A percentile compares a stretch with the other conserved stretches of the same genome.
phyloP scores from a whole-genome alignment of 306 rosid species.

The Lagenaria siceraria region DNA sequence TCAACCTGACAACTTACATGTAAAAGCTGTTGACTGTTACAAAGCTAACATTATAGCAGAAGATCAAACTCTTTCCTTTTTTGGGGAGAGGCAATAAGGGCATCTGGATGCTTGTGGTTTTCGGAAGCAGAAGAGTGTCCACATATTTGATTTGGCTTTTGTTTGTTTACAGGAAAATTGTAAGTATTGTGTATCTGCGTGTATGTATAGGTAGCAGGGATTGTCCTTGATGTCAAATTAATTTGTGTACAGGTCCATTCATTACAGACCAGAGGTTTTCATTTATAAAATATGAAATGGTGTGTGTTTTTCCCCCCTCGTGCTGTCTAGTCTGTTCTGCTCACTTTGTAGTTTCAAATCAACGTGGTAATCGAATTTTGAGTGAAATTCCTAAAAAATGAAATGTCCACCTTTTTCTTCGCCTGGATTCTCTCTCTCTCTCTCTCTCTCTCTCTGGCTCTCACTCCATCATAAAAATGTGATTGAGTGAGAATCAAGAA shows the following conservation, averaged over 20 bases:
- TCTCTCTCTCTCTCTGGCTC: not conserved
- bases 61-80: not conserved
- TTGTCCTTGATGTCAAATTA: slow-evolving; percentile 26
- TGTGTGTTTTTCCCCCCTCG: not conserved
- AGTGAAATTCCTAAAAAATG: not conserved
- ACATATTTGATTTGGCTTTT: slow-evolving; percentile 19
- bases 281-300: slow-evolving; percentile 21
- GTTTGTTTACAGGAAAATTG: slow-evolving; percentile 14
- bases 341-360: not conserved
- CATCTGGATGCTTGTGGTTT: slow-evolving; percentile 12
- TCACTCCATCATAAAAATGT: not conserved
- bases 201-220: slow-evolving; percentile 16
- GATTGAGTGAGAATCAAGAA: slow-evolving; percentile 2
- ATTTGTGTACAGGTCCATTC: slow-evolving; percentile 26
- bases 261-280: slow-evolving; percentile 9
- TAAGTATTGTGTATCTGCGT: slow-evolving; percentile 12
- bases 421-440: not conserved
- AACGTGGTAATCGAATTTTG: not conserved
- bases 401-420: not conserved
- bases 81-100: not conserved
- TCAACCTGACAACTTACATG: slow-evolving; percentile 32
- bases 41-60: slow-evolving; percentile 22
- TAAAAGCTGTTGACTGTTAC: slow-evolving; percentile 18
- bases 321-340: not conserved
- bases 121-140: slow-evolving; percentile 14